These are phyloP conservation scores for Nyssa sinensis DNA, from an alignment of 148 eudicot species.

Conservation along the genomic window DNA sequence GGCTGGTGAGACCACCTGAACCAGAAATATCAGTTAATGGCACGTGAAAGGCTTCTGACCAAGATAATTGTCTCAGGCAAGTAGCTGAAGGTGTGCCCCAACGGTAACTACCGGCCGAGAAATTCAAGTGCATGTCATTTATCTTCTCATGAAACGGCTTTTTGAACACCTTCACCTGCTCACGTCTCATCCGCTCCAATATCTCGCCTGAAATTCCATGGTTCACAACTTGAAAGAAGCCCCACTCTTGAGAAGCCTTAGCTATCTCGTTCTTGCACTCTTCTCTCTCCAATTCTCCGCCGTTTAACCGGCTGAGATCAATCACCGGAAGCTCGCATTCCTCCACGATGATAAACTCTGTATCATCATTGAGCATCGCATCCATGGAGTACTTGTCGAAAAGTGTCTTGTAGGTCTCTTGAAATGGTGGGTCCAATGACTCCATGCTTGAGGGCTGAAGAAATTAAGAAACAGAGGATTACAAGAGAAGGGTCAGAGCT, in stretches of 20 bases:
- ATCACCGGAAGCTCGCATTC: conserved; percentile 51
- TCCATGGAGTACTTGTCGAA: conserved; percentile 6
- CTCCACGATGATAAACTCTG: conserved; percentile 13
- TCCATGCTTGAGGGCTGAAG: conserved; percentile 32
- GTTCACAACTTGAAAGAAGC: conserved; percentile 83
- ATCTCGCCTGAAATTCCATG: conserved; percentile 55
- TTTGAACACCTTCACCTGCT: conserved; percentile 55
- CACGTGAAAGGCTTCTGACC: conserved; percentile 95
- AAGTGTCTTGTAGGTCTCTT: conserved; percentile 48
- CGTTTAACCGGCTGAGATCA: conserved; percentile 38
- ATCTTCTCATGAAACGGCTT: conserved; percentile 58
- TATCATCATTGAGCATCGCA: not conserved
- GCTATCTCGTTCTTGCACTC: conserved; percentile 58
- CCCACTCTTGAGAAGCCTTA: conserved; percentile 67
- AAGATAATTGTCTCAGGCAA: conserved; percentile 59
- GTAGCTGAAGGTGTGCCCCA: conserved; percentile 89
- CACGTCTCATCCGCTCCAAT: conserved; percentile 47
- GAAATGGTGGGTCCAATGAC: conserved; percentile 65
- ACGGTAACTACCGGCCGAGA: conserved; percentile 68
- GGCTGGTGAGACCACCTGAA: conserved; percentile 26
- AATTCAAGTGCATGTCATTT: conserved; percentile 34
- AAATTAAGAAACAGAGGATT: no score
- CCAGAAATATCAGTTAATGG: conserved; percentile 49
- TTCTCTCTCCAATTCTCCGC: conserved; percentile 31
- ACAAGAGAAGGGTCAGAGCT: no score